phyloP scores from a whole-genome alignment of 371 early-diverging fungal species.

The Mucor sp. region DNA sequence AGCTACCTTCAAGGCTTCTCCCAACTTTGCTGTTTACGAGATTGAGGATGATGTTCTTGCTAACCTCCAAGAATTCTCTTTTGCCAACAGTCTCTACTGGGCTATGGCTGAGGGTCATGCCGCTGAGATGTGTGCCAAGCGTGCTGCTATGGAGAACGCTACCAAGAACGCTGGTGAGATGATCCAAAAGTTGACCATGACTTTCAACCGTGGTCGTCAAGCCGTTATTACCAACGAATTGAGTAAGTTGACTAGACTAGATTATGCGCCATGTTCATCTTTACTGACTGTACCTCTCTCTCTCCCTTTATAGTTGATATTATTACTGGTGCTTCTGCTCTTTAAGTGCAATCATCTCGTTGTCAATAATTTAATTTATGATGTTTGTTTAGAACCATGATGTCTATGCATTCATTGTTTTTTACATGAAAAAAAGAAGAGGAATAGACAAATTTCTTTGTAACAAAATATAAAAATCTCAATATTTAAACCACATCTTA shows the following conservation, averaged over 20 bases:
- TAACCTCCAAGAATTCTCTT: slow-evolving; percentile 91
- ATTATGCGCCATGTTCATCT: no score
- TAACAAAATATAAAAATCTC: neutral
- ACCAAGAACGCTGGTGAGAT: slow-evolving; percentile 98
- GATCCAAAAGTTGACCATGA: slow-evolving; percentile 74
- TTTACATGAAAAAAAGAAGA: neutral
- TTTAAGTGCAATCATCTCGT: slow-evolving; percentile 44
- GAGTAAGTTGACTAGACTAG: no score
- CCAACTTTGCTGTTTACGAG: slow-evolving; percentile 92
- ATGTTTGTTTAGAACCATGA: neutral
- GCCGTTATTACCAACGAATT: slow-evolving; percentile 97
- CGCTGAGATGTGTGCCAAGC: slow-evolving; percentile 95
- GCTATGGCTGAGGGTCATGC: slow-evolving; percentile 96
- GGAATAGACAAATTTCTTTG: slow-evolving; percentile 2
- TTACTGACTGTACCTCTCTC: neutral
- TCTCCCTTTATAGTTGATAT: slow-evolving; percentile 69
- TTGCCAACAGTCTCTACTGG: slow-evolving; percentile 94
- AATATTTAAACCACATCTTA: neutral
- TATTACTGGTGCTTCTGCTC: slow-evolving; percentile 93
- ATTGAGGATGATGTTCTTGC: slow-evolving; percentile 85
- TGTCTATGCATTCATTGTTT: neutral
- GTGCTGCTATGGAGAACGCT: slow-evolving; percentile 99
- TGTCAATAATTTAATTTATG: neutral
- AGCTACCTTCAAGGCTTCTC: slow-evolving; percentile 77
- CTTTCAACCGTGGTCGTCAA: slow-evolving; percentile 96